Base-by-base conservation (phyloP, 208 protist species). In the Trypanosoma brucei region DNA sequence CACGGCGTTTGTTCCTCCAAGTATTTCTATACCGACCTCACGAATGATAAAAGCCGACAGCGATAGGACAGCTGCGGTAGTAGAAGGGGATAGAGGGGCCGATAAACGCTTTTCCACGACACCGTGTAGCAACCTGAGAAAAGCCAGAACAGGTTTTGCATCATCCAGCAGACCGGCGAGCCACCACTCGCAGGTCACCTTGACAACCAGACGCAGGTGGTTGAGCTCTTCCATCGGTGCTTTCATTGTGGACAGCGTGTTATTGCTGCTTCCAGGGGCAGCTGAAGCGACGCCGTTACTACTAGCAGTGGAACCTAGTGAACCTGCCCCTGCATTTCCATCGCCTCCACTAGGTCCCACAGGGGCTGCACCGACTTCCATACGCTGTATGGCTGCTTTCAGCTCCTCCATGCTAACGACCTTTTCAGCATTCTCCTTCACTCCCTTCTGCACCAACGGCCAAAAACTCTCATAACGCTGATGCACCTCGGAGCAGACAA, bases 391-490 rank as follows among this genome's bases (percentile, higher is more conserved):
- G 30, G 39, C 11, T 54, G 57, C 4, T 45, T 44, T 55, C 51
- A 33, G 35, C 36, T 66, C 68, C 5, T 63, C 60, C 14, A 68
- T 62, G 33, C 55, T 54, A 5, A 62, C 2, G 40, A 49, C 2
- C n/a, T 62, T 54, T n/a, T 60, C 6, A 36, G 45, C 60, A 31
- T 67, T 3, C 30, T 62, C 50, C 30, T 44, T 36, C 22, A 34
- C 66, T 49, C 48, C 54, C 44, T 65, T 59, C 34, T 4, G 42
- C 1, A 72, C 66, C 37, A 55, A 51, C 7, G 66, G 46, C 58
- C 66, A 62, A 52, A 70, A 76, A 3, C 51, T 57, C 53, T 70
- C 70, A 39, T 76, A 70, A 42, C 70, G 63, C 40, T 69, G 62
- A 38, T 76, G 70, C 5, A 71, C 62, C 46, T 68, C 70, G 14